phyloP scores from a whole-genome alignment of 306 rosid genomes.

The Cucumis hystrix region DNA sequence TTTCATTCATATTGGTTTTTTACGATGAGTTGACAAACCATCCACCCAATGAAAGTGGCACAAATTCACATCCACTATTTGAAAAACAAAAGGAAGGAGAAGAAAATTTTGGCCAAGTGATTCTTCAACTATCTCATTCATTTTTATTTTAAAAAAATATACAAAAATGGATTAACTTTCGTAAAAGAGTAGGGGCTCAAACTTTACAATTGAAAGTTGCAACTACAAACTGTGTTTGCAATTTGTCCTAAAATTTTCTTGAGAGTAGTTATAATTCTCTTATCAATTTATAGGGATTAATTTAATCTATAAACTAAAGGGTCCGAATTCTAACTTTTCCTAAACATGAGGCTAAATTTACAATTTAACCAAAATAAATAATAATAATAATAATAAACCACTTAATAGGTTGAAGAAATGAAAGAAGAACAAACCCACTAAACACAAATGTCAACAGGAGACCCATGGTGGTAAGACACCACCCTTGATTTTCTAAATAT shows the following conservation, averaged over 20 bases:
- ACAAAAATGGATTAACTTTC: no score
- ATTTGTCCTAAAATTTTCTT: no score
- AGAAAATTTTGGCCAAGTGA: not conserved
- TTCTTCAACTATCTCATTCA: not conserved
- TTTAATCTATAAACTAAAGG: no score
- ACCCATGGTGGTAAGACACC: not conserved
- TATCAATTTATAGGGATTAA: no score
- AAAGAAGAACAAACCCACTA: constrained; percentile 3
- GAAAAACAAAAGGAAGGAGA: no score
- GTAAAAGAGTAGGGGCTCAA: not conserved
- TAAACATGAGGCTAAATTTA: no score
- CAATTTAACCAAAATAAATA: no score
- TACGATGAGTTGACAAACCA: not conserved
- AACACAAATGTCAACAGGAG: constrained; percentile 1
- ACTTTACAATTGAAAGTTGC: no score
- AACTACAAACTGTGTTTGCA: no score
- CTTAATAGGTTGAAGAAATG: not conserved
- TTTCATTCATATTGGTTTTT: not conserved
- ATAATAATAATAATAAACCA: no score
- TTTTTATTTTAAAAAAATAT: not conserved
- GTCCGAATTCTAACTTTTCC: no score
- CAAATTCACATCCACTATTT: not conserved
- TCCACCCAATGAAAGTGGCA: not conserved
- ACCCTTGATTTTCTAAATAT: not conserved
- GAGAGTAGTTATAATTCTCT: no score